A percentile compares a stretch with the other conserved stretches of the same genome.
Evolutionary conservation across 1,284 basidiomycete species (phyloP).

Genomic region (Leccinum proximum): DNA sequence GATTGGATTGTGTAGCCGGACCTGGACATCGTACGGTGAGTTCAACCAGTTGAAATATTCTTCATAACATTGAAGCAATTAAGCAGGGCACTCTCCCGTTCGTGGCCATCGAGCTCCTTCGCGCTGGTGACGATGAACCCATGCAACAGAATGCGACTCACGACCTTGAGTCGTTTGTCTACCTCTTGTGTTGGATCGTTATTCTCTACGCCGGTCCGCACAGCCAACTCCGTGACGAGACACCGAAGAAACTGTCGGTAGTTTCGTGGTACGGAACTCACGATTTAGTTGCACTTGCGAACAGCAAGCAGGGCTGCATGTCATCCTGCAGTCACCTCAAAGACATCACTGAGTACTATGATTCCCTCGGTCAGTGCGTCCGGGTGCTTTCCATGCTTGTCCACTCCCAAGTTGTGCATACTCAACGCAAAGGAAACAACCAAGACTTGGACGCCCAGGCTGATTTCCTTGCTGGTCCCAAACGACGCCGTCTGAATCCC

Average conservation of each 20-base stretch:
- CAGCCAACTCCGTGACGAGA: neutral
- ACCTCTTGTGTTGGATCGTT: neutral
- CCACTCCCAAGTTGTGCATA: neutral
- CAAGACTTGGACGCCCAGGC: neutral
- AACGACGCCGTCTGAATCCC: neutral
- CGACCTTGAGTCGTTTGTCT: neutral
- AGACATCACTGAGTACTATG: neutral
- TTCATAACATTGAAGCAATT: neutral
- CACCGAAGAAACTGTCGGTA: neutral
- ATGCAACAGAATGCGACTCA: neutral
- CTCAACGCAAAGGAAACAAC: neutral
- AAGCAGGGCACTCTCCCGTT: neutral
- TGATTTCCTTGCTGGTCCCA: neutral
- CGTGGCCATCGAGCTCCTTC: neutral
- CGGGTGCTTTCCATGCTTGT: neutral
- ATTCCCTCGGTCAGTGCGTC: neutral
- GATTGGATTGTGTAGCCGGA: neutral
- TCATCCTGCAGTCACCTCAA: neutral
- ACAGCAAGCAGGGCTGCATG: neutral
- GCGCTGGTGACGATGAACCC: neutral
- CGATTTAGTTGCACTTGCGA: neutral
- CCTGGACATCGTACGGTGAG: conserved; percentile 1
- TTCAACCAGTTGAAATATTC: neutral
- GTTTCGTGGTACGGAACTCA: neutral
- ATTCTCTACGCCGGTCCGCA: neutral